Conservation (phyloP, 257 asterid genomes). For the Schizonepeta tenuifolia region DNA sequence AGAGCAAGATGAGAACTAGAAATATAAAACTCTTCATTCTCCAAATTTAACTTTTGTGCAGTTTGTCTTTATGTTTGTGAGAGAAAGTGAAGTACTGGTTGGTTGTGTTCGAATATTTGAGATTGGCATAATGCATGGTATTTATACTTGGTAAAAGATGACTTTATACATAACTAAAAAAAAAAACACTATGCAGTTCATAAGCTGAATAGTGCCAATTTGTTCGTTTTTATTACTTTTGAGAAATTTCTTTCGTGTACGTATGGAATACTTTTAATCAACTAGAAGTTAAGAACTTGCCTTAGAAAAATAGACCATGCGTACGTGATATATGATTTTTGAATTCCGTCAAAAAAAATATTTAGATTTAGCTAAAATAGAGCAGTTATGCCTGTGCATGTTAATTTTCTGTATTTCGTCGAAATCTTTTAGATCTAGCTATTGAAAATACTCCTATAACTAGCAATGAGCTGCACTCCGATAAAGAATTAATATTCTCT, state of each 20-base stretch:
- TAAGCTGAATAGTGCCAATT: constrained; percentile 15
- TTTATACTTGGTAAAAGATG: constrained; percentile 3
- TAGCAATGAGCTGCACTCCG: no score
- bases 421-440: no score
- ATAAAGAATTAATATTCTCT: no score
- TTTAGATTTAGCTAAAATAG: no score
- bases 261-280: neutral
- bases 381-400: no score
- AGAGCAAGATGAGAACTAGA: constrained; percentile 12
- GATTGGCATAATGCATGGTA: neutral
- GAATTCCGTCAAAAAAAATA: no score
- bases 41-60: neutral
- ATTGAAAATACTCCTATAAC: no score
- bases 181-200: constrained; percentile 7
- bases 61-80: neutral
- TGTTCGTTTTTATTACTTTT: constrained; percentile 9
- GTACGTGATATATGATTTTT: no score
- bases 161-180: no score
- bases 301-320: no score
- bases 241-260: constrained; percentile 2
- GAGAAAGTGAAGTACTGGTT: neutral
- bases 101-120: neutral
- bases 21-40: constrained; percentile 32
- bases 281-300: neutral
- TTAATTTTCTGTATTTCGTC: no score